These are phyloP conservation scores for Trichoderma gracile DNA, from an alignment of 2,329 filamentous ascomycete species.

Conservation along the genomic window DNA sequence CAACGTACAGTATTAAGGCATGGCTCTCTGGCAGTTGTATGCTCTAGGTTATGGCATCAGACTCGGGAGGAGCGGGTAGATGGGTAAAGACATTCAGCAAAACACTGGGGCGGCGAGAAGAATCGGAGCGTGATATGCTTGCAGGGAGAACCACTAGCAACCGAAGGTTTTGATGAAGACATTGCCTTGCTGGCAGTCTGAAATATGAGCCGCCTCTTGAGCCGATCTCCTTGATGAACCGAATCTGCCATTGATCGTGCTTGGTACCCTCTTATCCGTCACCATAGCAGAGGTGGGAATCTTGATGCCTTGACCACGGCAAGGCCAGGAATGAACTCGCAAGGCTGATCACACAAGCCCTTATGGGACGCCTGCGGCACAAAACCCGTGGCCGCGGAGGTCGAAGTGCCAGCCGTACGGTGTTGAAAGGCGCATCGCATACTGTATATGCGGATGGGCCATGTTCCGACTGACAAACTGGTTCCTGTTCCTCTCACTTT, in stretches of 20 bases:
- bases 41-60: neutral
- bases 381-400: conserved; percentile 9
- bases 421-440: neutral
- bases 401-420: neutral
- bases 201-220: neutral
- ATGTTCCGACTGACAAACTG: neutral
- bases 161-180: neutral
- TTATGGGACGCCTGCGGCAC: neutral
- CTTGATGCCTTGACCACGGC: neutral
- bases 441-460: neutral
- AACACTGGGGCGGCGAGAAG: neutral
- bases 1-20: neutral
- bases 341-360: conserved; percentile 22
- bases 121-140: conserved; percentile 3
- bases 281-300: neutral
- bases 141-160: neutral
- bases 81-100: too few relatives aligned
- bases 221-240: neutral
- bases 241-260: neutral
- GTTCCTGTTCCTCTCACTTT: neutral
- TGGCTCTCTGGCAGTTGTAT: neutral
- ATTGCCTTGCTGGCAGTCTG: too few relatives aligned
- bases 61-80: neutral
- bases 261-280: neutral
- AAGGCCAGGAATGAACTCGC: conserved; percentile 5